A percentile compares a stretch with the other conserved stretches of the same genome.
Conservation (phyloP, 2,329 filamentous ascomycete species). For the Paraconiothyrium sp. region DNA sequence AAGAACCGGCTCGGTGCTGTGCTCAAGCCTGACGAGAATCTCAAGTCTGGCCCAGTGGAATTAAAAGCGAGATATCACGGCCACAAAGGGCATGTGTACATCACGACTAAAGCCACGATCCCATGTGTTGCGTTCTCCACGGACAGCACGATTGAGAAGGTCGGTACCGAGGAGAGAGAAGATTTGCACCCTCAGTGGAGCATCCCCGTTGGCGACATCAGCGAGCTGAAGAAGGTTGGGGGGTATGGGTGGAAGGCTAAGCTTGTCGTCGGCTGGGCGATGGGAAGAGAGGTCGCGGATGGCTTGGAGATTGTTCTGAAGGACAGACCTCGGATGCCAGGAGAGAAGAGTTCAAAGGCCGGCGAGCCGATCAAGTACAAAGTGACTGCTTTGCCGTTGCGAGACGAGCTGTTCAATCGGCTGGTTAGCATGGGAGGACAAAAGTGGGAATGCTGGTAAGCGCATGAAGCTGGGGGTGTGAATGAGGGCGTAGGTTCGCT, state of each 20-base stretch:
- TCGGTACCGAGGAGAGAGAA: slow-evolving; percentile 59
- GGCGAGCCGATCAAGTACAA: slow-evolving; percentile 63
- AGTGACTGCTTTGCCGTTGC: slow-evolving; percentile 74
- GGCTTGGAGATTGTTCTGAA: slow-evolving; percentile 74
- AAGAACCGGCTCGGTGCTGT: slow-evolving; percentile 78
- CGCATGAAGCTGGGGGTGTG: too few species aligned
- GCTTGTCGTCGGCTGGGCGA: slow-evolving; percentile 81
- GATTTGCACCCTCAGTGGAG: slow-evolving; percentile 71
- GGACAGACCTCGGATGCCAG: slow-evolving; percentile 19
- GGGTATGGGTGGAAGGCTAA: slow-evolving; percentile 88
- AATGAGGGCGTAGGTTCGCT: too few species aligned
- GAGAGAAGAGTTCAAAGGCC: neutral
- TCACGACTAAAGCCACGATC: slow-evolving; percentile 72
- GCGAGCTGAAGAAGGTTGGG: slow-evolving; percentile 79
- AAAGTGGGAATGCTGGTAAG: slow-evolving; percentile 83
- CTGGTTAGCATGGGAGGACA: slow-evolving; percentile 78
- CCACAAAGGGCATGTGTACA: slow-evolving; percentile 75
- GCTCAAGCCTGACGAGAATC: slow-evolving; percentile 56
- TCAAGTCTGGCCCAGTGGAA: slow-evolving; percentile 73
- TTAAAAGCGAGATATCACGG: slow-evolving; percentile 78
- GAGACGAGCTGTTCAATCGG: slow-evolving; percentile 85
- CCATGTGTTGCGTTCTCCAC: slow-evolving; percentile 74
- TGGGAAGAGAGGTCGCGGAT: slow-evolving; percentile 77
- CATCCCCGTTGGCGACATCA: slow-evolving; percentile 74
- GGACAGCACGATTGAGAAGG: slow-evolving; percentile 58